Evolutionary conservation across 83 land plant species (phyloP).

Genomic region (Isoetes engelmannii): DNA sequence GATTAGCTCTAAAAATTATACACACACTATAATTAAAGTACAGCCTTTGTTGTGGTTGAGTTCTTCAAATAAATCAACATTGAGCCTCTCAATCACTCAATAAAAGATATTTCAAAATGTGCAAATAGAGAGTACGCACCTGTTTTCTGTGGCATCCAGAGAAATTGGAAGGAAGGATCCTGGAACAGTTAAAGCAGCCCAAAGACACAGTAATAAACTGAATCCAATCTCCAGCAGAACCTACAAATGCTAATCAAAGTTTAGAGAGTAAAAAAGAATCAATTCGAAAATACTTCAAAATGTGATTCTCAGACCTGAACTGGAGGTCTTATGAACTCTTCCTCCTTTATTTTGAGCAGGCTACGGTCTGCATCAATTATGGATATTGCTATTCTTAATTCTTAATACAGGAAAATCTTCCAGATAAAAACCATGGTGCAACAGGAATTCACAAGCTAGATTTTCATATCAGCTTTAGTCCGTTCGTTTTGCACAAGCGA

Average conservation of each 20-base stretch:
- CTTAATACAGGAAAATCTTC: no score
- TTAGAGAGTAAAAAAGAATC: neutral
- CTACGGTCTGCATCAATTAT: constrained; percentile 25
- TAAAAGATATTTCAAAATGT: neutral
- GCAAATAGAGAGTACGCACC: constrained; percentile 26
- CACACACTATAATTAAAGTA: neutral
- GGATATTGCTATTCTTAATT: neutral
- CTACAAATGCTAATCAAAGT: constrained; percentile 16
- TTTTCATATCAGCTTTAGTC: no score
- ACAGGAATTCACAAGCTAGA: no score
- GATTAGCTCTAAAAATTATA: neutral
- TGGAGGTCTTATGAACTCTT: constrained; percentile 31
- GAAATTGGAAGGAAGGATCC: constrained; percentile 44
- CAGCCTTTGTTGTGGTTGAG: neutral
- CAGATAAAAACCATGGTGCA: no score
- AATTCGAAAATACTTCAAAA: neutral
- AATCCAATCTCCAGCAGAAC: constrained; percentile 47
- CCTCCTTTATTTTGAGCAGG: constrained; percentile 32
- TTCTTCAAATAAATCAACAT: no score
- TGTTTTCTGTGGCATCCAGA: constrained; percentile 60
- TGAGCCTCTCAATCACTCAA: neutral
- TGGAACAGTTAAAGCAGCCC: constrained; percentile 56
- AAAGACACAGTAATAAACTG: constrained; percentile 47
- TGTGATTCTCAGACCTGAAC: constrained; percentile 14
- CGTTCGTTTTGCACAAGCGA: no score